Percentiles rank a stretch among this genome's conserved stretches.
These are phyloP conservation scores for Cryptococcus sp. DNA, from an alignment of 1,284 basidiomycete species.

Conservation along the genomic window DNA sequence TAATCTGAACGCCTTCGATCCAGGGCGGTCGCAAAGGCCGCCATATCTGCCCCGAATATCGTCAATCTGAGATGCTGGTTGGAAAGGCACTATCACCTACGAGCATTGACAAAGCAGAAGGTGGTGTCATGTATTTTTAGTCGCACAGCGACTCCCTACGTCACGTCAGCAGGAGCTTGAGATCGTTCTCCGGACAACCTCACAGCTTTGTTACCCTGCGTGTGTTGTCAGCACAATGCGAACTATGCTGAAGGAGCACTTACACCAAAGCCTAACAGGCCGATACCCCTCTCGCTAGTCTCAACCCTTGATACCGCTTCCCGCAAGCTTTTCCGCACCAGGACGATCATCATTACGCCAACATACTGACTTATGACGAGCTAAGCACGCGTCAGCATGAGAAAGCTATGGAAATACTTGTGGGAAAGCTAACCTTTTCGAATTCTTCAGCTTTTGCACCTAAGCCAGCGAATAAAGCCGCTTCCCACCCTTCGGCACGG, in stretches of 20 bases:
- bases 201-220: constrained; percentile 23
- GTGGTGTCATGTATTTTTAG: constrained; percentile 49
- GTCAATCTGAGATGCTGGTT: constrained; percentile 15
- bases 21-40: constrained; percentile 61
- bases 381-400: constrained; percentile 11
- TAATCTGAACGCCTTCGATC: constrained; percentile 48
- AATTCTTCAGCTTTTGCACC: constrained; percentile 51
- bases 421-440: constrained; percentile 26
- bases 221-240: constrained; percentile 1
- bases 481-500: constrained; percentile 61
- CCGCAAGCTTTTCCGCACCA: constrained; percentile 54
- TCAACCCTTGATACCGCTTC: constrained; percentile 29
- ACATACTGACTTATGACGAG: constrained; percentile 44
- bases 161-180: constrained; percentile 1
- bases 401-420: background rate
- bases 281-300: constrained; percentile 42
- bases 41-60: constrained; percentile 56
- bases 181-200: background rate
- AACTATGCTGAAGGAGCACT: constrained; percentile 7
- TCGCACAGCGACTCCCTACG: constrained; percentile 50
- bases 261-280: constrained; percentile 46
- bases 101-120: constrained; percentile 60
- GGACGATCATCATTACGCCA: constrained; percentile 58
- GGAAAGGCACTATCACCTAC: constrained; percentile 53
- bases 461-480: constrained; percentile 56